Evolutionary conservation across 2,329 filamentous ascomycete genomes (phyloP), one percentile per base, ranked within the genome.

Genomic region (Ampelomyces quisqualis): DNA sequence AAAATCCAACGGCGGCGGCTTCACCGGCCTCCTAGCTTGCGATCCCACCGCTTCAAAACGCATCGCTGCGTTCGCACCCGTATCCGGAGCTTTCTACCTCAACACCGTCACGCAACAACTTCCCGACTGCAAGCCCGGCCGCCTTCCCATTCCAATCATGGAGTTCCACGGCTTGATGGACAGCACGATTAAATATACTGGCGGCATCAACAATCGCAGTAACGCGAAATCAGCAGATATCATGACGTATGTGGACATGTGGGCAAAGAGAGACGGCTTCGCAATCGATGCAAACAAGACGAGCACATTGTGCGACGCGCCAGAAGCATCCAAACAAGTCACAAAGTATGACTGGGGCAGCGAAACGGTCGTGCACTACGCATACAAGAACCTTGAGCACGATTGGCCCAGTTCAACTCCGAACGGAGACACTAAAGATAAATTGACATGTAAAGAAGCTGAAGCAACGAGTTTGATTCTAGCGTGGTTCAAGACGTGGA

Each of bases 1-100:
- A 31, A 79, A 81, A 51, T 79, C 70, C 50, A 79, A 81, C 33
- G 78, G 77, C 5, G 79, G 75, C 2, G 78, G 72, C 8, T 74
- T 76, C 29, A 72, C 75, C 17, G 70, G 70, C 15, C 52, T 70
- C 1, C 67, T 78, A 4, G 75, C 77, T 3, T 79, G 75, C 57
- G 65, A 73, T 21, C 53, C 69, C 2, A 60, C 60, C 7, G 64
- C 70, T 3, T 71, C 71, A 4, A 55, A 53, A 4, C 62, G 61
- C 4, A 73, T 79, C 36, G 75, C 76, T 5, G 76, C 75, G 1
- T 78, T 79, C 47, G 75, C 73, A 1, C 66, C 72, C 6, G 71
- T 73, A 6, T 70, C 73, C 1, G 74, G 72, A 5, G 76, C 73
- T 3, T 72, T 69, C 31, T 77, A 78, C 49, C 53, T 67, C 6